Percentiles rank a stretch among this genome's conserved stretches.
Evolutionary conservation across 208 protist genomes (phyloP).

Genomic region (Crithidia fasciculata): DNA sequence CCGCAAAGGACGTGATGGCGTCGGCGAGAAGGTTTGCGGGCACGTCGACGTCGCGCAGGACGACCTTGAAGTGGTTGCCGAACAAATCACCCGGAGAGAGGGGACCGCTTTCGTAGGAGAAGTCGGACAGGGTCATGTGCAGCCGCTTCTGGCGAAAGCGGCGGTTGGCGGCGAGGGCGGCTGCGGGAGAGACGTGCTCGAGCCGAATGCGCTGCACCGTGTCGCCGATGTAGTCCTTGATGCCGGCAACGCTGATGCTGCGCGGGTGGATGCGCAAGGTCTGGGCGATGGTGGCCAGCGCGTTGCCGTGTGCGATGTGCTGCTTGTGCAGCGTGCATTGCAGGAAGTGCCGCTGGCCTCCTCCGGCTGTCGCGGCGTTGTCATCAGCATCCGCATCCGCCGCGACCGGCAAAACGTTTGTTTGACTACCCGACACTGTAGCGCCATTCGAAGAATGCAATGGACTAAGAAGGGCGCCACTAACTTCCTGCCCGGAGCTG

Average conservation of each 20-base stretch:
- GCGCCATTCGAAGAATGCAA: too few species aligned
- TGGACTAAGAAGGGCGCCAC: too few species aligned
- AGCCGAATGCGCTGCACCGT: constrained; percentile 84
- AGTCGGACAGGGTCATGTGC: constrained; percentile 73
- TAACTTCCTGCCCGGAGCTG: too few species aligned
- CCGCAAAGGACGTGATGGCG: constrained; percentile 52
- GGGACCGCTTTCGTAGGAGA: constrained; percentile 75
- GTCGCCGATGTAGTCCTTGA: constrained; percentile 91
- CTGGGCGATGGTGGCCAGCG: constrained; percentile 65
- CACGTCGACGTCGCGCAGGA: constrained; percentile 77
- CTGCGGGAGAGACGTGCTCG: constrained; percentile 65
- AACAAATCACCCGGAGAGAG: constrained; percentile 74
- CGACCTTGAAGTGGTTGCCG: constrained; percentile 85
- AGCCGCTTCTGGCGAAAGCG: constrained; percentile 44
- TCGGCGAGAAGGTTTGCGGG: constrained; percentile 43
- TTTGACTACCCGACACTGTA: too few species aligned
- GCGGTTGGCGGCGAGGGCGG: constrained; percentile 66
- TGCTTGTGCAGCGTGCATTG: constrained; percentile 87
- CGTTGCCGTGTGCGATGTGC: constrained; percentile 76
- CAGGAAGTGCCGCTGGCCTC: constrained; percentile 44
- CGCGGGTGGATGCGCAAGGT: constrained; percentile 80
- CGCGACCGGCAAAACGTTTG: too few species aligned
- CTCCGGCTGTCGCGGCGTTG: background rate
- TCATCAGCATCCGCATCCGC: background rate
- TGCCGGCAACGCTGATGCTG: constrained; percentile 79